Conservation (phyloP, 2,329 filamentous ascomycete genomes). For the Tolypocladium cylindrosporum region DNA sequence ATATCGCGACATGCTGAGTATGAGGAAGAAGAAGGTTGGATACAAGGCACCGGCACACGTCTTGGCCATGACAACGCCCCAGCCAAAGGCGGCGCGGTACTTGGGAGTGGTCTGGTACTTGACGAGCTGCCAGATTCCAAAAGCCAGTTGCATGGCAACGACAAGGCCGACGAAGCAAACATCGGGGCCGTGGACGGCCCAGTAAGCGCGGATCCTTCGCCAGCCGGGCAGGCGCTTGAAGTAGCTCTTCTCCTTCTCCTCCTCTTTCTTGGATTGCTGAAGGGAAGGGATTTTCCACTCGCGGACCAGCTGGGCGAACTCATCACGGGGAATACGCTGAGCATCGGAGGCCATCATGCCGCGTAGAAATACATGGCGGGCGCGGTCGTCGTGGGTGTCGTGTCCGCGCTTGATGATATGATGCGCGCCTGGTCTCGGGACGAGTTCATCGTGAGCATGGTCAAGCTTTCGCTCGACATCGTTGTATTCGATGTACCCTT, state of each 20-base stretch:
- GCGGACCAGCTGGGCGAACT: slow-evolving; percentile 33
- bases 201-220: slow-evolving; percentile 39
- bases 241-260: slow-evolving; percentile 35
- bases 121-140: slow-evolving; percentile 45
- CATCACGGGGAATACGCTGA: slow-evolving; percentile 32
- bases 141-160: slow-evolving; percentile 34
- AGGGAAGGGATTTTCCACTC: slow-evolving; percentile 38
- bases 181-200: slow-evolving; percentile 44
- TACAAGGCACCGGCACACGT: slow-evolving; percentile 44
- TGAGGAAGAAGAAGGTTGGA: slow-evolving; percentile 48
- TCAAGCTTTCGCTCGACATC: slow-evolving; percentile 45
- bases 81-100: slow-evolving; percentile 41
- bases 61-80: slow-evolving; percentile 47
- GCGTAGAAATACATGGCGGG: slow-evolving; percentile 41
- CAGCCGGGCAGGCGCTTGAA: slow-evolving; percentile 32
- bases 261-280: slow-evolving; percentile 34
- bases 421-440: too few species aligned
- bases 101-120: slow-evolving; percentile 35
- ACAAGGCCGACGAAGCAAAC: slow-evolving; percentile 39
- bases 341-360: slow-evolving; percentile 34
- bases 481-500: slow-evolving; percentile 40
- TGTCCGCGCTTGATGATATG: too few species aligned
- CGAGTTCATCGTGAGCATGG: slow-evolving; percentile 13
- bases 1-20: slow-evolving; percentile 48
- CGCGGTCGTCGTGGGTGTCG: slow-evolving; percentile 18